These are phyloP conservation scores for Neurospora sp. DNA, from an alignment of 495 filamentous ascomycete genomes.

Conservation along the genomic window DNA sequence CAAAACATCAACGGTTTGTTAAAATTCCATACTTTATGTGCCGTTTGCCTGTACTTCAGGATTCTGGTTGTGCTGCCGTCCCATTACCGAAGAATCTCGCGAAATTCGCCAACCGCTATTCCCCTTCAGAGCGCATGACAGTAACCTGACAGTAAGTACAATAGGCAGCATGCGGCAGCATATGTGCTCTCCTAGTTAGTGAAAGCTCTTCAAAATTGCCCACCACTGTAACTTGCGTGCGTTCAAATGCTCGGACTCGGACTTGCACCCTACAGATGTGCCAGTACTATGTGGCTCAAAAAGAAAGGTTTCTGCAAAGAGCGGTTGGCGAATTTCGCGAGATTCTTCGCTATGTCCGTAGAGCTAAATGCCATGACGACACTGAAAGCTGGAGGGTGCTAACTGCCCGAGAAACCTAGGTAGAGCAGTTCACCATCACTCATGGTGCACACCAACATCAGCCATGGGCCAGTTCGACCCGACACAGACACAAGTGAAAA, in stretches of 20 bases:
- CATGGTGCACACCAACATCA: background rate
- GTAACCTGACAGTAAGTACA: too few species aligned
- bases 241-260: too few species aligned
- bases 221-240: too few species aligned
- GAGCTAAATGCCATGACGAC: background rate
- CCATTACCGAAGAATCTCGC: background rate
- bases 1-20: background rate
- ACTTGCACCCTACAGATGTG: too few species aligned
- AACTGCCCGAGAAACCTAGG: background rate
- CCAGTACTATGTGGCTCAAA: too few species aligned
- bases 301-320: too few species aligned
- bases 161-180: too few species aligned
- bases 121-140: too few species aligned
- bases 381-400: background rate
- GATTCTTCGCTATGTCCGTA: background rate
- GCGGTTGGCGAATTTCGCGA: too few species aligned
- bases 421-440: background rate
- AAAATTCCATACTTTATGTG: background rate
- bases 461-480: background rate
- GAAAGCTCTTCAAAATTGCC: too few species aligned
- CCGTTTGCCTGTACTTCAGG: background rate
- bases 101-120: too few species aligned
- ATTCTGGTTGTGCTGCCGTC: background rate
- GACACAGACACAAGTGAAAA: background rate
- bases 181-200: too few species aligned